These are phyloP conservation scores for Capsella bursapastoris DNA, from an alignment of 345 rosid species.

Conservation along the genomic window DNA sequence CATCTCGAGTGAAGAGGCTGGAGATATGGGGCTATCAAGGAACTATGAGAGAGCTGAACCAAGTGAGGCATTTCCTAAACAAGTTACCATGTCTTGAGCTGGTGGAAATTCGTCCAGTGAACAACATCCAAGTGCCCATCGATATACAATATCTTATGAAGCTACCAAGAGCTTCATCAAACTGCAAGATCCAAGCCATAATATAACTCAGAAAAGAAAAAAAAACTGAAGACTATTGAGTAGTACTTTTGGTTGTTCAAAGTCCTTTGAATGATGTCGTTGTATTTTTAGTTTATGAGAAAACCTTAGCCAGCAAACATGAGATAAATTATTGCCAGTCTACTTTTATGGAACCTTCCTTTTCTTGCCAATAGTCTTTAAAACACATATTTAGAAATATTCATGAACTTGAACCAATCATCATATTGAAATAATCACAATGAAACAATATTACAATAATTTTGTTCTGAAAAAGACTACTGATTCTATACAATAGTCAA, in stretches of 20 bases:
- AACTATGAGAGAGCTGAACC: not conserved
- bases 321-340: not conserved
- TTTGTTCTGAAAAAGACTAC: not conserved
- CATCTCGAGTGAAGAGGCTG: conserved; percentile 8
- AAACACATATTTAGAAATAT: not conserved
- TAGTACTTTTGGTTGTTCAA: not conserved
- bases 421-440: not conserved
- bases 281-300: not conserved
- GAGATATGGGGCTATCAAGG: not conserved
- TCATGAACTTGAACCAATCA: not conserved
- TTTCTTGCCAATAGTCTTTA: not conserved
- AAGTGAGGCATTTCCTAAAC: conserved; percentile 1
- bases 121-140: not conserved
- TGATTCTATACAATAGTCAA: not conserved
- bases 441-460: not conserved
- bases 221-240: not conserved
- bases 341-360: not conserved
- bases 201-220: not conserved
- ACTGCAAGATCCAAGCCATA: conserved; percentile 11
- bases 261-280: not conserved
- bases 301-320: not conserved
- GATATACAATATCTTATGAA: not conserved
- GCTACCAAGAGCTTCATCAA: conserved; percentile 21
- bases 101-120: too few species aligned
- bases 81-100: conserved; percentile 22